phyloP scores from a whole-genome alignment of 2,329 filamentous ascomycete genomes.

The Macrophomina phaseolina region DNA sequence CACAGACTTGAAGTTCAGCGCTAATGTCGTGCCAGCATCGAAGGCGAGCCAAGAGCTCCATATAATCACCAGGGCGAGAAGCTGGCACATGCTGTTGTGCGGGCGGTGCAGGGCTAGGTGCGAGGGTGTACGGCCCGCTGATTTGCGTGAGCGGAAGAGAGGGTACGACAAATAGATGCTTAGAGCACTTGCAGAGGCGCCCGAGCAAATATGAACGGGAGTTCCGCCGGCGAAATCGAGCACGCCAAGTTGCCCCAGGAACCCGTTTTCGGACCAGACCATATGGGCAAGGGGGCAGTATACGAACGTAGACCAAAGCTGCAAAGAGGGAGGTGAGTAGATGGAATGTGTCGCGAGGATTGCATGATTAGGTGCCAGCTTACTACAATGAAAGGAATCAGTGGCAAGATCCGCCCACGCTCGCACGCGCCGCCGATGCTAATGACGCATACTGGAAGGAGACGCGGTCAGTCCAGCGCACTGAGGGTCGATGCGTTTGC shows the following conservation, averaged over 20 bases:
- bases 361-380: constrained; percentile 1
- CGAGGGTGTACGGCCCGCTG: constrained; percentile 55
- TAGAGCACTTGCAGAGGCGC: constrained; percentile 57
- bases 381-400: constrained; percentile 56
- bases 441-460: constrained; percentile 53
- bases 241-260: constrained; percentile 78
- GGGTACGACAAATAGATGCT: constrained; percentile 59
- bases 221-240: constrained; percentile 91
- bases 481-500: background rate
- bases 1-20: constrained; percentile 84
- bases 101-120: constrained; percentile 88
- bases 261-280: constrained; percentile 87
- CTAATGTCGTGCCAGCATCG: constrained; percentile 83
- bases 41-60: constrained; percentile 99
- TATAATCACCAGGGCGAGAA: constrained; percentile 89
- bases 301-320: constrained; percentile 81
- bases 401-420: constrained; percentile 52
- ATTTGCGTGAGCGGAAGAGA: constrained; percentile 53
- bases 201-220: constrained; percentile 89
- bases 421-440: constrained; percentile 57
- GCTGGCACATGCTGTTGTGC: constrained; percentile 91
- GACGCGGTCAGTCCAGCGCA: background rate
- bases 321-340: constrained; percentile 3
- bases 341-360: too few relatives aligned
- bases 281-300: constrained; percentile 94